Evolutionary conservation across 192 early-diverging fungal species (phyloP), one percentile per base, ranked within the genome.

Genomic region (Haplosporangium gracile): DNA sequence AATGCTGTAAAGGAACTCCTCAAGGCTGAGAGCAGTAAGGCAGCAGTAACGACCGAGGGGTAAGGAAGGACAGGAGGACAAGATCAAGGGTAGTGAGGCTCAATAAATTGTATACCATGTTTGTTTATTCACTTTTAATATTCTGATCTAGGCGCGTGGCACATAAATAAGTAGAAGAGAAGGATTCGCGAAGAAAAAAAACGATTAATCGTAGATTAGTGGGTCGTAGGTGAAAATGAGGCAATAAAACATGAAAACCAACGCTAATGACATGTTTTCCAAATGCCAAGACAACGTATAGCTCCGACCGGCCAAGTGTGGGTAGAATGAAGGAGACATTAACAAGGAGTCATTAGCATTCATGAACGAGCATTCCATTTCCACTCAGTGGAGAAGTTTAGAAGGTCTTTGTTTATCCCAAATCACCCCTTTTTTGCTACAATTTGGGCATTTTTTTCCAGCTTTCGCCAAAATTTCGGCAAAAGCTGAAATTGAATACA

Each of bases 1-100:
- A 49, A 73, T 51, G 72, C 47, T 34, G 72, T 73, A 24, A 53
- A 51, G 47, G 72, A 73, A 73, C 72, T 73, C 43, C 72, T 73
- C 26, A 73, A 73, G 72, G 8, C 72, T 16, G 72, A 73, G 72
- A 73, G 72, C 45, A 49, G 5, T 73, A 51, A 34, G 43, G 22
- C 53, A 55, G 40, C 45, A 49, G 45, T 43, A 73, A 15, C 45
- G n/a, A 32, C 43, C 45, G 42, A 26, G 70, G 26, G 72, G 10
- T 73, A 51, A 73, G 72, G 26, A 43, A 29, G 72, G 72, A 73
- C 8, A 73, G 22, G 45, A 51, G 45, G 29, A 73, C 15, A 73
- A 18, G 18, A 5, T 16, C 18, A 42, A 26, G 69, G 45, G 15
- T 40, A 73, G n/a, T 47, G 45, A 73, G 70, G 22, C 40, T 47